A percentile compares a stretch with the other conserved stretches of the same genome.
These are phyloP conservation scores for Haematococcus lacustris DNA, from an alignment of 139 green algal genomes.

Conservation along the genomic window DNA sequence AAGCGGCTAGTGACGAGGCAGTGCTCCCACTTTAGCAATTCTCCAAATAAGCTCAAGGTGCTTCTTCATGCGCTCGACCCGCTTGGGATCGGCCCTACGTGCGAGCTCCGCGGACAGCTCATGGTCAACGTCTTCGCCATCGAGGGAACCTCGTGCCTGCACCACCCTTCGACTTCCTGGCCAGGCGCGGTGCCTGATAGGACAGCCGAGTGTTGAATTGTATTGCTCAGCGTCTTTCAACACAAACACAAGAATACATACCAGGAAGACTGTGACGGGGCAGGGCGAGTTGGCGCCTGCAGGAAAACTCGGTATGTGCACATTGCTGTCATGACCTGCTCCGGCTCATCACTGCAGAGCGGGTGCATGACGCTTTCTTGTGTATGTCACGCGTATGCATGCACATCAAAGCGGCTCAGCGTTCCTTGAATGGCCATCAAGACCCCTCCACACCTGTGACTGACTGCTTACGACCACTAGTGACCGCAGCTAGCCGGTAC, in stretches of 20 bases:
- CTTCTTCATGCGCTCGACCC: conserved; percentile 12
- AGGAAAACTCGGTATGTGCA: background rate
- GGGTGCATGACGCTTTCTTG: too few relatives aligned
- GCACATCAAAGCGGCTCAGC: too few relatives aligned
- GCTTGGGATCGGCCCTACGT: conserved; percentile 8
- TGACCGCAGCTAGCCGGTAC: too few relatives aligned
- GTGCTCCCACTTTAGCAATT: conserved; percentile 8
- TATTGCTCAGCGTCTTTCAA: background rate
- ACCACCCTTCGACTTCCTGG: background rate
- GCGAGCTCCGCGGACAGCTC: conserved; percentile 26
- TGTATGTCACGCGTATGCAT: too few relatives aligned
- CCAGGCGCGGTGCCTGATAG: too few relatives aligned
- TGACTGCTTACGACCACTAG: too few relatives aligned
- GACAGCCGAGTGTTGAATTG: background rate
- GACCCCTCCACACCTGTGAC: too few relatives aligned
- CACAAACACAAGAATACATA: too few relatives aligned
- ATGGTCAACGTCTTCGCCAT: conserved; percentile 18
- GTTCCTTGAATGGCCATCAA: too few relatives aligned
- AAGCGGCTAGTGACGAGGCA: background rate
- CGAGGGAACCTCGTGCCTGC: conserved; percentile 12
- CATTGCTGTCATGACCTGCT: too few relatives aligned
- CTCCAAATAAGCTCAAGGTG: conserved; percentile 40
- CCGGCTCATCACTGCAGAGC: too few relatives aligned
- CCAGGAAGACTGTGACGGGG: background rate
- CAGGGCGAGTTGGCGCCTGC: background rate